Conservation (phyloP, 148 eudicot species). For the Rhododendron vialii region DNA sequence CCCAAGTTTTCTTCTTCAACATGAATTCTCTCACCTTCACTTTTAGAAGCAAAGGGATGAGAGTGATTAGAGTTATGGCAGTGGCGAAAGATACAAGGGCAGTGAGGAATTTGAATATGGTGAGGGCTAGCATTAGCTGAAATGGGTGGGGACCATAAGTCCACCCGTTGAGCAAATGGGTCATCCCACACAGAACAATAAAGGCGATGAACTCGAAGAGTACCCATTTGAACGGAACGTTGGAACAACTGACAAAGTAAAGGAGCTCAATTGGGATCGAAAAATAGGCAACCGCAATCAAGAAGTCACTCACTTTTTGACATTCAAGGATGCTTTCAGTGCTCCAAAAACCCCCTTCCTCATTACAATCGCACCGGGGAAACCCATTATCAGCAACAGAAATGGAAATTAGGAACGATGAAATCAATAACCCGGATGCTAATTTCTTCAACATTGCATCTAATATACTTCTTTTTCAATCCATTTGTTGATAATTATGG, state of each 20-base stretch:
- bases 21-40: slow-evolving; percentile 82
- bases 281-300: slow-evolving; percentile 88
- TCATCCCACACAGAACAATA: slow-evolving; percentile 94
- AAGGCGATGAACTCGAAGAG: slow-evolving; percentile 76
- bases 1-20: slow-evolving; percentile 76
- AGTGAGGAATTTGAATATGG: slow-evolving; percentile 69
- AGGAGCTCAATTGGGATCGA: slow-evolving; percentile 86
- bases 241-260: slow-evolving; percentile 84
- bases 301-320: slow-evolving; percentile 75
- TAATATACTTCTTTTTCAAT: slow-evolving; percentile 15
- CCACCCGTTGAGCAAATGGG: slow-evolving; percentile 88
- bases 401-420: slow-evolving; percentile 27
- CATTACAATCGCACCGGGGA: slow-evolving; percentile 62
- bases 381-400: slow-evolving; percentile 35
- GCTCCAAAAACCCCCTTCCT: slow-evolving; percentile 65
- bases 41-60: slow-evolving; percentile 77
- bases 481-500: slow-evolving; percentile 7
- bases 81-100: slow-evolving; percentile 91
- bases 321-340: slow-evolving; percentile 54
- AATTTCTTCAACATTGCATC: slow-evolving; percentile 53
- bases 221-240: slow-evolving; percentile 89
- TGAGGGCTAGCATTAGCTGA: slow-evolving; percentile 65
- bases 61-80: slow-evolving; percentile 73
- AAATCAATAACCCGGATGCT: slow-evolving; percentile 32
- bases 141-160: slow-evolving; percentile 79